Conservation (phyloP, 768 basidiomycete species). For the Hygrophorus russula region DNA sequence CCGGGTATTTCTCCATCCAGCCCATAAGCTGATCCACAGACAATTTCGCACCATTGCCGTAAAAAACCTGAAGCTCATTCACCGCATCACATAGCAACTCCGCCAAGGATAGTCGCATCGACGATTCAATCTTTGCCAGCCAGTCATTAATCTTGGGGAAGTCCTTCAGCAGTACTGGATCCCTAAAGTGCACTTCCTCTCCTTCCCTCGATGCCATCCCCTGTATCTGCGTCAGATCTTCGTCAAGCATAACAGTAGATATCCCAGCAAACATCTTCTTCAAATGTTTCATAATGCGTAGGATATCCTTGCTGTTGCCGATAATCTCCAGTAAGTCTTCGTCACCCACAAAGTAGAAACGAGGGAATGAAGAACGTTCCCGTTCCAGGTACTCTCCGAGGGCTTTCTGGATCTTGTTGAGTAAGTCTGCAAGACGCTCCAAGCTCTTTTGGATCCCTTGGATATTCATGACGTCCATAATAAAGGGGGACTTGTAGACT, state of each 20-base stretch:
- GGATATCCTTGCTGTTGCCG: conserved; percentile 97
- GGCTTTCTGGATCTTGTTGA: conserved; percentile 99
- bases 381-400: conserved; percentile 98
- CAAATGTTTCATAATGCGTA: conserved; percentile 97
- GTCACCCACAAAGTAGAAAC: conserved; percentile 99
- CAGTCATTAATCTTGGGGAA: conserved; percentile 99
- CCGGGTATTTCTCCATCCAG: conserved; percentile 93
- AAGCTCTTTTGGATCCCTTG: conserved; percentile 93
- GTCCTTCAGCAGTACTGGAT: conserved; percentile 81
- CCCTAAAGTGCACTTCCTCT: conserved; percentile 79
- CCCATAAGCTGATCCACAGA: conserved; percentile 57
- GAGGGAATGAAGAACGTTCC: conserved; percentile 94
- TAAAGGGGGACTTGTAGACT: conserved; percentile 97
- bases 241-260: conserved; percentile 78
- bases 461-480: conserved; percentile 94
- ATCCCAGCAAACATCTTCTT: conserved; percentile 99
- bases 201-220: conserved; percentile 96
- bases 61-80: conserved; percentile 69
- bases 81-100: conserved; percentile 73
- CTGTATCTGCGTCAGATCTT: conserved; percentile 77
- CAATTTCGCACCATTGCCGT: conserved; percentile 53
- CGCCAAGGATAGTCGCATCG: conserved; percentile 89
- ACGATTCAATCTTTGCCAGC: conserved; percentile 83
- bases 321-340: conserved; percentile 98
- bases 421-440: conserved; percentile 89